A percentile compares a stretch with the other conserved stretches of the same genome.
phyloP scores from a whole-genome alignment of 164 flowering plant species.

The Stephania yunnanensis region DNA sequence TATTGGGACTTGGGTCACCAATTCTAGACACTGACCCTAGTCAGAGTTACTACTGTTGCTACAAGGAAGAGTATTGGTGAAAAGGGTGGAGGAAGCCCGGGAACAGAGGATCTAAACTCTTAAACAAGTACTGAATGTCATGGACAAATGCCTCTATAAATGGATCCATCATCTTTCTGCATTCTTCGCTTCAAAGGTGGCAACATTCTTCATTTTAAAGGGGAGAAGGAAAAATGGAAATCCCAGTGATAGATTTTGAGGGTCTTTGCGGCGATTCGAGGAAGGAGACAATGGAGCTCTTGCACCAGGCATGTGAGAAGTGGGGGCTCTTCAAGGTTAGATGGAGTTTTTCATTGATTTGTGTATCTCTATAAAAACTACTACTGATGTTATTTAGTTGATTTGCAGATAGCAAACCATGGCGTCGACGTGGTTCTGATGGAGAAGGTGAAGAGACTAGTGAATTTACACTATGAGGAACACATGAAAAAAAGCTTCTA shows the following conservation, averaged over 20 bases:
- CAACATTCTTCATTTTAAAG: slow-evolving; percentile 5
- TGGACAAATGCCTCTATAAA: slow-evolving; percentile 21
- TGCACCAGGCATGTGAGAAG: slow-evolving; percentile 66
- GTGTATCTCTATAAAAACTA: not conserved
- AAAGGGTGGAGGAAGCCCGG: not conserved
- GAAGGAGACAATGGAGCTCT: slow-evolving; percentile 44
- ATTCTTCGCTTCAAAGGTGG: too few relatives aligned
- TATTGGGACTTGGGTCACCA: not conserved
- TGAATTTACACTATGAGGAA: slow-evolving; percentile 55
- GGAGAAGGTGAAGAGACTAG: slow-evolving; percentile 55
- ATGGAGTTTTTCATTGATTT: not conserved
- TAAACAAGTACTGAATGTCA: not conserved
- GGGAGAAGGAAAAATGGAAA: slow-evolving; percentile 34
- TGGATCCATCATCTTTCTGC: not conserved
- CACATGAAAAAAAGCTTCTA: slow-evolving; percentile 46
- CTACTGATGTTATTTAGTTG: not conserved
- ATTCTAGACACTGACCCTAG: too few relatives aligned
- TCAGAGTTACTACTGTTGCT: too few relatives aligned
- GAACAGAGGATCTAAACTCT: not conserved
- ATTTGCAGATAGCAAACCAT: slow-evolving; percentile 64
- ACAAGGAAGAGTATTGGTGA: too few relatives aligned
- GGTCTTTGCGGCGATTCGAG: slow-evolving; percentile 46
- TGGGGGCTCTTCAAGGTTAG: slow-evolving; percentile 74
- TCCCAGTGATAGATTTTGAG: slow-evolving; percentile 52
- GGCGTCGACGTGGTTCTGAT: slow-evolving; percentile 47